Evolutionary conservation across 129 eudicot species (phyloP).

Genomic region (Pulicaria dysenterica): DNA sequence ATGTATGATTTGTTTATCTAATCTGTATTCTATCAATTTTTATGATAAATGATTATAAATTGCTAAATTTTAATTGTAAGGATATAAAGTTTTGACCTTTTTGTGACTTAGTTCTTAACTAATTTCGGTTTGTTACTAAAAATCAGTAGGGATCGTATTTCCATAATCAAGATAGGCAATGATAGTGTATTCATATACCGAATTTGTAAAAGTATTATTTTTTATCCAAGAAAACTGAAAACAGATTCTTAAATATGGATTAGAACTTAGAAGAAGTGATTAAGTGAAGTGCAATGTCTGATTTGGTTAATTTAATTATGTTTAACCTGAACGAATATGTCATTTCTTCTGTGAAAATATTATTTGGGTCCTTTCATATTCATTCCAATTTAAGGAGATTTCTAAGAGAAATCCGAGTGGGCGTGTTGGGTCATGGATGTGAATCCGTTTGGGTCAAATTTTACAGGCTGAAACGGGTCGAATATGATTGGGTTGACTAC

Average conservation of each 20-base stretch:
- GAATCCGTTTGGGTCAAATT: too few relatives aligned
- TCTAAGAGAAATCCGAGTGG: too few relatives aligned
- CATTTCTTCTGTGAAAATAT: neutral
- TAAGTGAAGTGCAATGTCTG: neutral
- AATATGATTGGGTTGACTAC: too few relatives aligned
- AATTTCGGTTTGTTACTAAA: neutral
- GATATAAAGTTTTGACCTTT: neutral
- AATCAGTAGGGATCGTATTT: neutral
- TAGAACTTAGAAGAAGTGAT: neutral
- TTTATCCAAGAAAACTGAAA: too few relatives aligned
- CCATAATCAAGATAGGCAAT: neutral
- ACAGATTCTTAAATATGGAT: neutral
- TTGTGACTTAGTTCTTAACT: neutral
- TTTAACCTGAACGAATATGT: neutral
- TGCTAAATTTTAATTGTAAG: neutral
- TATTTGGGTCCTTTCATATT: neutral
- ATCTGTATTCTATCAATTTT: neutral
- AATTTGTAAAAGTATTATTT: neutral
- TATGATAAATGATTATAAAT: constrained; percentile 6
- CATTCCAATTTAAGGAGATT: neutral
- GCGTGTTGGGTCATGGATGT: too few relatives aligned
- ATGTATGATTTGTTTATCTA: constrained; percentile 1
- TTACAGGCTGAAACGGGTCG: too few relatives aligned
- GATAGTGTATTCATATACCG: too few relatives aligned
- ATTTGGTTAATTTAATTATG: too few relatives aligned